Base-by-base conservation (phyloP, 1,139 yeast genomes). In the Yamadazyma pseudoaaseri region DNA sequence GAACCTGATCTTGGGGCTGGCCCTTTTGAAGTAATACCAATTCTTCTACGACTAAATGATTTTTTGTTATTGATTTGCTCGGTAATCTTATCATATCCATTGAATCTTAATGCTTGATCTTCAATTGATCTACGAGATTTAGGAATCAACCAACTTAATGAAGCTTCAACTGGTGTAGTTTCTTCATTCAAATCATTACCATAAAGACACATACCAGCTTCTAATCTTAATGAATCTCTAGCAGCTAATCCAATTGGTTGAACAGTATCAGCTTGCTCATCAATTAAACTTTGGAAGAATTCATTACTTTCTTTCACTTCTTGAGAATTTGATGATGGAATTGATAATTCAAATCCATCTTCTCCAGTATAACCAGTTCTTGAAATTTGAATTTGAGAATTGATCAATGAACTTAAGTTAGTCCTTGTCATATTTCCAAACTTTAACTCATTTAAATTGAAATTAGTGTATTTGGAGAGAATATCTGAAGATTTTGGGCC, bases 281-380 rank as follows among this genome's bases (percentile, higher is more conserved):
- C 73, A 31, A 89, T 61, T 38, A 92, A 62, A 10, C 75, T 65
- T 42, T 73, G 65, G 37, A 94, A 80, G 47, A 92, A 77, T 3
- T 73, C 77, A 31, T 67, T 60, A 2, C 92, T 81, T 38, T 61
- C 56, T 22, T 51, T 44, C 5, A 54, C 43, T 33, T 77, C 77
- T 5, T 60, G 57, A 8, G 62, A 64, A 36, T 73, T 73, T 10
- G 58, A 38, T 3, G 73, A 66, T 12, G 92, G 86, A 40, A 92
- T 80, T 8, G 95, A 83, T 41, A 92, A 75, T 55, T 92, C 98
- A 58, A 92, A 90, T 1, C 98, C 98, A 56, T 92, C 98, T 62
- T 92, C 98, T 20, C 98, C 98, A 4, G 98, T 92, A 65, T 92
- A 92, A 1, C 98, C 98, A 17, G 96, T 86, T 60, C 98, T 81